A percentile compares a stretch with the other conserved stretches of the same genome.
Conservation (phyloP, 2,329 filamentous ascomycete genomes). For the Fusarium mexicanum region DNA sequence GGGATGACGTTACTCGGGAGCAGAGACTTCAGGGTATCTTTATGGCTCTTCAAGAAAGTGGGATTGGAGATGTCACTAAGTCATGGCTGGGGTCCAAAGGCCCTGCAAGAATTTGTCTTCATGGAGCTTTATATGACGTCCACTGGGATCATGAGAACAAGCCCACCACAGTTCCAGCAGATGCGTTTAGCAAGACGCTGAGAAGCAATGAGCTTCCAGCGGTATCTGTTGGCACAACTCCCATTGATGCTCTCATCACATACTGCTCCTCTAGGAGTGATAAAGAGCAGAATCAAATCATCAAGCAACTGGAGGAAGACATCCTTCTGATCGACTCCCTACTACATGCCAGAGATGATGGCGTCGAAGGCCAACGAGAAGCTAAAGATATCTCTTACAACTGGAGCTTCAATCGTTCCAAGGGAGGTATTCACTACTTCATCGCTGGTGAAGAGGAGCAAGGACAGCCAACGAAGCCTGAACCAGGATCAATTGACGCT, state of each 20-base stretch:
- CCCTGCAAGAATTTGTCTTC: not conserved
- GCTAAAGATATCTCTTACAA: not conserved
- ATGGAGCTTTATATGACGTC: not conserved
- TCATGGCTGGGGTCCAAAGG: not conserved
- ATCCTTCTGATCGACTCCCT: not conserved
- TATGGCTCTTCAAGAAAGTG: not conserved
- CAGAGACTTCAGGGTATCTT: not conserved
- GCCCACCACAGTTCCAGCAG: too few species aligned
- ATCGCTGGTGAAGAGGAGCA: not conserved
- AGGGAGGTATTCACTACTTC: not conserved
- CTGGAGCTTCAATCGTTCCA: not conserved
- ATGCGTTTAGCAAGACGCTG: too few species aligned
- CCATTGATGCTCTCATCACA: not conserved
- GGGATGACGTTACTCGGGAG: too few species aligned
- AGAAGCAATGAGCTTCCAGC: not conserved
- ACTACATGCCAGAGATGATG: not conserved
- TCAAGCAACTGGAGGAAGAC: not conserved
- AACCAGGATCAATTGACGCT: not conserved
- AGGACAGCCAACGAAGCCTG: not conserved
- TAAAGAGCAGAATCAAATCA: not conserved
- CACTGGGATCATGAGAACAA: not conserved
- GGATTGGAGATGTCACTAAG: not conserved
- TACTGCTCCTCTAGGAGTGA: not conserved
- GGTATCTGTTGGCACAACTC: not conserved
- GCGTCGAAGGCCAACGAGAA: not conserved